These are phyloP conservation scores for Perilla frutescens DNA, from an alignment of 257 asterid genomes.

Conservation along the genomic window DNA sequence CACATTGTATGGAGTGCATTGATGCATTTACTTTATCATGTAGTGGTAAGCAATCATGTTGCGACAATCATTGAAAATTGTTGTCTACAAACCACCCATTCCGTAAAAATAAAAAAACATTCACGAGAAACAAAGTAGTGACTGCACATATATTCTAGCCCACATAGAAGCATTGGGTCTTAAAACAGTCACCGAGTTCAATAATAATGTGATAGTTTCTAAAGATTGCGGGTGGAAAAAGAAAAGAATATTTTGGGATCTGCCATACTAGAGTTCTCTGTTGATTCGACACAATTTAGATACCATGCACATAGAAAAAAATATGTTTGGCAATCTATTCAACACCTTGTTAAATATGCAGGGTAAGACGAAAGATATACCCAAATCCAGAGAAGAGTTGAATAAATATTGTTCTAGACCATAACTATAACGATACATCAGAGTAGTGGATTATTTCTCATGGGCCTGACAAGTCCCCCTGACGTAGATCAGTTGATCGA, in stretches of 20 bases:
- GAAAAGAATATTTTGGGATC: not conserved
- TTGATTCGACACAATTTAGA: not conserved
- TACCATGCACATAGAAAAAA: constrained; percentile 16
- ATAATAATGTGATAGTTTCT: not conserved
- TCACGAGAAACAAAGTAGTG: not conserved
- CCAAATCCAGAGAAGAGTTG: not conserved
- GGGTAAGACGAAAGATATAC: not conserved
- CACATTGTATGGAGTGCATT: not conserved
- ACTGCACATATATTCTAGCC: too few species aligned
- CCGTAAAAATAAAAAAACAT: not conserved
- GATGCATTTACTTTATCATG: not conserved
- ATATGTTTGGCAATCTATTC: constrained; percentile 1
- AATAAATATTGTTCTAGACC: not conserved
- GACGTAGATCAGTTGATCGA: too few species aligned
- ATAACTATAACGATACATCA: not conserved
- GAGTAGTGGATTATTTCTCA: too few species aligned
- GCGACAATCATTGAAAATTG: not conserved
- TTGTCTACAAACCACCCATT: not conserved
- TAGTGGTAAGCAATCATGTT: not conserved
- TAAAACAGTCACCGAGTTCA: not conserved
- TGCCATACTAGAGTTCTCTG: not conserved
- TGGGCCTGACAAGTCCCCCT: too few species aligned
- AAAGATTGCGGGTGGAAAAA: not conserved
- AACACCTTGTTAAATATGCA: not conserved
- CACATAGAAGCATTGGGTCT: not conserved